Base-by-base conservation (phyloP, 371 early-diverging fungal species). In the Saksenaea vasiformis region DNA sequence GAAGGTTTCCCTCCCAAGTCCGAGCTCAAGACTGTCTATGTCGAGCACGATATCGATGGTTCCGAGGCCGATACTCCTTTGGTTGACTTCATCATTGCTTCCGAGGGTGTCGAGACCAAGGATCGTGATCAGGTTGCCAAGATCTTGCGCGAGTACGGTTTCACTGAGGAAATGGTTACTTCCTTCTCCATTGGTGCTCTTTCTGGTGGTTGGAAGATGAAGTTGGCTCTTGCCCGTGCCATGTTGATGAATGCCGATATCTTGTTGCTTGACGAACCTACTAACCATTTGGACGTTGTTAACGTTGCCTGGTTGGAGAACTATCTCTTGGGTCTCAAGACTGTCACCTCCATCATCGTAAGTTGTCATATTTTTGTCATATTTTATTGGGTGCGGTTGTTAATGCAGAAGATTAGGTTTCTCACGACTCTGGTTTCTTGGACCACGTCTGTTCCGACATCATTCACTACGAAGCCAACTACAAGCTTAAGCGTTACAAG, bases 161-260 rank as follows among this genome's bases (percentile, higher is more conserved):
- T 92, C 81, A 78, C 83, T 67, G 86, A 87, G 57, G 83, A 79
- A 31, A 85, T 87, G 84, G 82, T 83, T 41, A 77, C 78, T 54
- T 84, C 87, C 68, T 66, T 67, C 64, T 73, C 88, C 56, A 88
- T 92, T 71, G 87, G 86, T 59, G 84, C 87, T 58, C 85, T 95
- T 17, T 91, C 92, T 62, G 94, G 94, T 78, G 94, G 94, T 56
- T 93, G 93, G 91, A 93, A 92, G 82, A 93, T 92, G 90, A 91
- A 93, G 84, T 78, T 95, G 57, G 93, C 89, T 69, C 83, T 95
- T 64, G 93, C 93, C 39, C 84, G 90, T 65, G 91, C 93, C n/a
- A 93, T 91, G 90, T 74, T 92, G 61, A 77, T 86, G 76, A 87
- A 92, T 44, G 93, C 95, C 19, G 93, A 94, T 71, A 89, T 95